phyloP scores from a whole-genome alignment of 495 filamentous ascomycete genomes.

The Aspergillus hancockii region DNA sequence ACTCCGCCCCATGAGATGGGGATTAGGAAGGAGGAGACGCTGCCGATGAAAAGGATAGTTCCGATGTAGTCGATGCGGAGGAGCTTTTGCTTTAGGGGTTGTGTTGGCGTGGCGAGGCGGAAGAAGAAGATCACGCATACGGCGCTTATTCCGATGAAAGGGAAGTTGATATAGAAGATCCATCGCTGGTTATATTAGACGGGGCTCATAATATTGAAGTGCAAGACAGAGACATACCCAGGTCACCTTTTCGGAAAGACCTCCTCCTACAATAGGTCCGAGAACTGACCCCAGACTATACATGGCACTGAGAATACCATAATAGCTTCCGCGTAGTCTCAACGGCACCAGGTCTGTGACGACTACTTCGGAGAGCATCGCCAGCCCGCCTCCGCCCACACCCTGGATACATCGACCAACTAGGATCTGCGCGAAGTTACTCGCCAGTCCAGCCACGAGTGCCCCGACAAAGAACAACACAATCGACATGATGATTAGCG shows the following conservation, averaged over 20 bases:
- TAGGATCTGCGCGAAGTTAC: constrained; percentile 35
- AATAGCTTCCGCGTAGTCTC: constrained; percentile 34
- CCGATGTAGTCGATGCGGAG: constrained; percentile 58
- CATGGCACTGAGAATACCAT: constrained; percentile 29
- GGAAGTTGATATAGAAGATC: constrained; percentile 70
- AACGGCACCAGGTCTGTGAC: constrained; percentile 42
- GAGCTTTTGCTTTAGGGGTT: constrained; percentile 32
- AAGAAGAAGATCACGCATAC: constrained; percentile 52
- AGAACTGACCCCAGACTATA: constrained; percentile 29
- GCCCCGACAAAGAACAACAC: constrained; percentile 45
- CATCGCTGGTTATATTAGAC: constrained; percentile 38
- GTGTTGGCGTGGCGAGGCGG: constrained; percentile 26
- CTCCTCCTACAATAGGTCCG: constrained; percentile 40
- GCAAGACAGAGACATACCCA: constrained; percentile 28
- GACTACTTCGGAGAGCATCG: constrained; percentile 34
- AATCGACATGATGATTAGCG: constrained; percentile 40
- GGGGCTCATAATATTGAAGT: background rate
- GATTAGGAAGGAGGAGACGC: constrained; percentile 48
- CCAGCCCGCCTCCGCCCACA: constrained; percentile 35
- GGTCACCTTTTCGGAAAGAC: constrained; percentile 34
- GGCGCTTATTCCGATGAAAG: constrained; percentile 49
- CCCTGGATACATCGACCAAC: constrained; percentile 36
- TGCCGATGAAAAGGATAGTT: constrained; percentile 47
- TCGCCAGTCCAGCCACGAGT: constrained; percentile 36
- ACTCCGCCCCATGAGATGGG: constrained; percentile 57